A percentile compares a stretch with the other conserved stretches of the same genome.
phyloP scores from a whole-genome alignment of 306 rosid genomes.

The Vigna reflexopilosa region DNA sequence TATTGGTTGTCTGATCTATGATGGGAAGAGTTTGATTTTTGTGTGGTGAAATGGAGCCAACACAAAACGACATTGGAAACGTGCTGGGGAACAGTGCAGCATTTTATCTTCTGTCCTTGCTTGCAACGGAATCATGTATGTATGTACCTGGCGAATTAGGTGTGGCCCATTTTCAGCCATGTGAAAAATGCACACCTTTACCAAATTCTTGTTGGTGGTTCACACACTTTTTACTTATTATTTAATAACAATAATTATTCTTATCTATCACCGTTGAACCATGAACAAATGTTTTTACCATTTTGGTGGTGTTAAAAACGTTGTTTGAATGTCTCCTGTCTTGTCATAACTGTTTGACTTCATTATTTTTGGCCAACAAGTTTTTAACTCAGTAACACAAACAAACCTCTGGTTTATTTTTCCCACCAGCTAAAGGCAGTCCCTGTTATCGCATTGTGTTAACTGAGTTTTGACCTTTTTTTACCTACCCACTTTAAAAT shows the following conservation, averaged over 20 bases:
- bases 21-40: not conserved
- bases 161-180: conserved; percentile 33
- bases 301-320: no score
- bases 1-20: conserved; percentile 8
- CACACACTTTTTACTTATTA: not conserved
- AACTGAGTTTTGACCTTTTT: no score
- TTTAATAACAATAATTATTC: no score
- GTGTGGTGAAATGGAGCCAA: conserved; percentile 26
- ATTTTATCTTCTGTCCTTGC: conserved; percentile 8
- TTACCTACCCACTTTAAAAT: conserved; percentile 23
- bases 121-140: not conserved
- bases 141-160: not conserved
- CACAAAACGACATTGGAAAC: conserved; percentile 29
- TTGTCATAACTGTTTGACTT: no score
- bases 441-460: not conserved
- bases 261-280: no score
- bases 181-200: conserved; percentile 43
- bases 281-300: no score
- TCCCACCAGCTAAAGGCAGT: not conserved
- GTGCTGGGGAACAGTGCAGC: conserved; percentile 18
- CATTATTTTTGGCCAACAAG: no score
- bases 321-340: no score
- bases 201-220: not conserved
- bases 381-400: no score
- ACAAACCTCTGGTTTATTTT: not conserved